These are phyloP conservation scores for Polychaeton citri DNA, from an alignment of 2,329 filamentous ascomycete genomes.

Conservation along the genomic window DNA sequence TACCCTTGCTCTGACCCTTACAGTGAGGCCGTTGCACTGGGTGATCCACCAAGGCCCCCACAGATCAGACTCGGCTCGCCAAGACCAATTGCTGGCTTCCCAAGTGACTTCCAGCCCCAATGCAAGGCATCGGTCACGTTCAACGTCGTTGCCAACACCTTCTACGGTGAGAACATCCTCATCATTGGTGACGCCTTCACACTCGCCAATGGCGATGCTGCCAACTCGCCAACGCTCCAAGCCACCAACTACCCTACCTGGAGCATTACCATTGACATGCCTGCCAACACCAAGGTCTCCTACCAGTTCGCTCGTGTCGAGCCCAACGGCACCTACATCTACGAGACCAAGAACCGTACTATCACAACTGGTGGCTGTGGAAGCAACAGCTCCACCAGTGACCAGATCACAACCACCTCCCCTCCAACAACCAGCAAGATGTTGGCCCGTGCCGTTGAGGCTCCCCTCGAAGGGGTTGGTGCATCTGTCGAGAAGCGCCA, in stretches of 20 bases:
- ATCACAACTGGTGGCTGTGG: constrained; percentile 4
- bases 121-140: constrained; percentile 20
- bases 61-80: constrained; percentile 48
- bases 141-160: constrained; percentile 20
- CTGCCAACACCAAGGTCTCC: constrained; percentile 16
- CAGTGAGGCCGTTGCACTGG: constrained; percentile 23
- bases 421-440: constrained; percentile 14
- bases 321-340: constrained; percentile 19
- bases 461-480: constrained; percentile 3
- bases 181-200: constrained; percentile 20
- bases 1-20: constrained; percentile 26
- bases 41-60: constrained; percentile 48
- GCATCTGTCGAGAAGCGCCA: constrained; percentile 10
- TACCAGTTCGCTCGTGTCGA: constrained; percentile 21
- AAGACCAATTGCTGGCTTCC: constrained; percentile 55
- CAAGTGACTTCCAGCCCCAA: constrained; percentile 50
- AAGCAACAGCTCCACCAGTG: constrained; percentile 14
- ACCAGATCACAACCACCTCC: constrained; percentile 10
- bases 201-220: constrained; percentile 15
- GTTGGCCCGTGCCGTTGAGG: constrained; percentile 8
- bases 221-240: constrained; percentile 15
- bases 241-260: constrained; percentile 22
- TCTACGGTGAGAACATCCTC: constrained; percentile 22
- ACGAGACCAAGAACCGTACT: constrained; percentile 18
- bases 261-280: constrained; percentile 19